Conservation (phyloP, 306 rosid species). For the Cucurbita ficifolia region DNA sequence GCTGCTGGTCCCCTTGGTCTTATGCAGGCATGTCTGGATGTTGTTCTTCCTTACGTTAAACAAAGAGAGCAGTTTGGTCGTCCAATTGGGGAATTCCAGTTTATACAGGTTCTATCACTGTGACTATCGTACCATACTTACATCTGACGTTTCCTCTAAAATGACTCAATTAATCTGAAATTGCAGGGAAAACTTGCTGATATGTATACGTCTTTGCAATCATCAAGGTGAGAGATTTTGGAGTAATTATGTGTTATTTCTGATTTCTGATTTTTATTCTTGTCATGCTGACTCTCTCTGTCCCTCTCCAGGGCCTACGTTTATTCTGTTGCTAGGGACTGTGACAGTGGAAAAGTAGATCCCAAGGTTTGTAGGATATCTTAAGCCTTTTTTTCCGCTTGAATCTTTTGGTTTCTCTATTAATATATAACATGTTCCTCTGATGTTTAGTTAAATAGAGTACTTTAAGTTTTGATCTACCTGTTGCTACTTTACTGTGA, state of each 20-base stretch:
- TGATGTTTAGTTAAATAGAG: not conserved
- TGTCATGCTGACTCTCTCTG: constrained; percentile 5
- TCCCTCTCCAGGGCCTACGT: constrained; percentile 61
- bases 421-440: not conserved
- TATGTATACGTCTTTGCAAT: constrained; percentile 84
- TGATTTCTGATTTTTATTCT: not conserved
- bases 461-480: not conserved
- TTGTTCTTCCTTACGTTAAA: constrained; percentile 71
- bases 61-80: constrained; percentile 94
- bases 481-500: not conserved
- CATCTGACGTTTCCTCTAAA: not conserved
- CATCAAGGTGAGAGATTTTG: constrained; percentile 53
- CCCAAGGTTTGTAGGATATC: constrained; percentile 42
- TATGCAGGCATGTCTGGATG: constrained; percentile 94
- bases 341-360: constrained; percentile 66
- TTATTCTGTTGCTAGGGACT: constrained; percentile 92
- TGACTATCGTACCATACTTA: constrained; percentile 4
- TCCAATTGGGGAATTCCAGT: constrained; percentile 95
- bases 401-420: not conserved
- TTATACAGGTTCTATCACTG: constrained; percentile 56
- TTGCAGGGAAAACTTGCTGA: constrained; percentile 85
- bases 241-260: constrained; percentile 2
- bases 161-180: constrained; percentile 9
- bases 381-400: not conserved
- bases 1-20: constrained; percentile 82